Base-by-base conservation (phyloP, 2,329 filamentous ascomycete species). In the Septoria linicola region DNA sequence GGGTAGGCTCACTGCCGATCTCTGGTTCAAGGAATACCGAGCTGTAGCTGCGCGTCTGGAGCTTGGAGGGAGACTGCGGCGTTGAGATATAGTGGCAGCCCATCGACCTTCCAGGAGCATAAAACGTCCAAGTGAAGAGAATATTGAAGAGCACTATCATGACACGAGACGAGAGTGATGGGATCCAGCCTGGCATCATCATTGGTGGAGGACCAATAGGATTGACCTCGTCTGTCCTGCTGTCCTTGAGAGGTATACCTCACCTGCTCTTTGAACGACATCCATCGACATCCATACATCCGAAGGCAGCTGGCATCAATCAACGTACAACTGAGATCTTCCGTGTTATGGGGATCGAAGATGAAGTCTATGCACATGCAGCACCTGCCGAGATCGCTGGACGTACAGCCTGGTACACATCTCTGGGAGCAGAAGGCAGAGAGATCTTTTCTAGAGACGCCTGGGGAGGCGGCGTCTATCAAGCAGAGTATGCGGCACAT, bases 171-270 rank as follows among this genome's bases (percentile, higher is more conserved):
- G n/a, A n/a, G n/a, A n/a, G n/a, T n/a, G n/a, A n/a, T n/a, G n/a
- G n/a, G n/a, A n/a, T n/a, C n/a, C n/a, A n/a, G n/a, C n/a, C n/a
- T n/a, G n/a, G n/a, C n/a, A n/a, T n/a, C n/a, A n/a, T n/a, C n/a
- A n/a, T 69, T 8, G 66, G 66, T 13, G 66, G 63, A 20, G 65
- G 66, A 13, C 61, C 63, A n/a, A 57, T 66, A 2, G 68, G 67
- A 2, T 62, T 70, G 4, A 51, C 58, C 25, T 50, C 59, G 6
- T 68, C 68, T 1, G 65, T 70, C 37, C 49, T 68, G 0, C 60
- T 70, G 6, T 67, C 67, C 3, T 48, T 62, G 3, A 57, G 60
- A 11, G 53, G 59, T 7, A 62, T 71, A 25, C 51, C 54, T 0
- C 57, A 67, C 48, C 27, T 64, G 7, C 51, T 70, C 8, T 64